Percentiles rank a stretch among this genome's conserved stretches.
phyloP scores from a whole-genome alignment of 352 stramenopile species.

The Globisporangium cederbergense region DNA sequence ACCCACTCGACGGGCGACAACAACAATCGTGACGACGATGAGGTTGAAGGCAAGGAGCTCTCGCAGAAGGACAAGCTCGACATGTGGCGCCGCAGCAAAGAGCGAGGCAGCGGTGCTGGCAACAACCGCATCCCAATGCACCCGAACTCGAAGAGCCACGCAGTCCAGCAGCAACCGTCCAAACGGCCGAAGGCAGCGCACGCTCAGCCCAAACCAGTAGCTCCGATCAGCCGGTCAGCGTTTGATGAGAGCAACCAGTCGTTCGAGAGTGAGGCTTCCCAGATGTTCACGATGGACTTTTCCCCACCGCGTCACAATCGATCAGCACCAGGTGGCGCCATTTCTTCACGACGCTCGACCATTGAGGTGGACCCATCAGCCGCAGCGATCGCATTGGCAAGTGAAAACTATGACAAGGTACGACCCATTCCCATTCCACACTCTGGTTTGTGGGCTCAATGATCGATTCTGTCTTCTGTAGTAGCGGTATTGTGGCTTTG shows the following conservation, averaged over 20 bases:
- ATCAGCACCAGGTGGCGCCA: neutral
- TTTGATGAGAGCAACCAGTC: slow-evolving; percentile 18
- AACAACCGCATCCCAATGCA: slow-evolving; percentile 8
- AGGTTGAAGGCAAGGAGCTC: slow-evolving; percentile 4
- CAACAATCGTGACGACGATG: slow-evolving; percentile 13
- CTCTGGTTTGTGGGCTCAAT: neutral
- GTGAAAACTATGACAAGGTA: slow-evolving; percentile 19
- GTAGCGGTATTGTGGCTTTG: slow-evolving; percentile 10
- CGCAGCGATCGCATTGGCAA: neutral
- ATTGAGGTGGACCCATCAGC: slow-evolving; percentile 11
- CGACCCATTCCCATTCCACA: neutral
- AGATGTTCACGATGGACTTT: slow-evolving; percentile 15
- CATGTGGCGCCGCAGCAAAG: slow-evolving; percentile 23
- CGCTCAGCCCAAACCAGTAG: slow-evolving; percentile 18
- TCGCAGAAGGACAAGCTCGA: slow-evolving; percentile 22
- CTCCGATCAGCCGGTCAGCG: neutral
- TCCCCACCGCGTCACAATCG: slow-evolving; percentile 22
- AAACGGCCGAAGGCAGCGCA: slow-evolving; percentile 25
- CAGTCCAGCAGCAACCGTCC: slow-evolving; percentile 8
- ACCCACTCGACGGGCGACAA: slow-evolving; percentile 5
- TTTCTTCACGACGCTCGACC: slow-evolving; percentile 19
- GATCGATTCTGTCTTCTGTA: neutral
- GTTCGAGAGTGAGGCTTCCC: slow-evolving; percentile 9
- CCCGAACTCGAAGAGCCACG: neutral
- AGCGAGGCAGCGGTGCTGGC: neutral